Conservation (phyloP, 768 basidiomycete genomes). For the Pleurotus tuoliensis region DNA sequence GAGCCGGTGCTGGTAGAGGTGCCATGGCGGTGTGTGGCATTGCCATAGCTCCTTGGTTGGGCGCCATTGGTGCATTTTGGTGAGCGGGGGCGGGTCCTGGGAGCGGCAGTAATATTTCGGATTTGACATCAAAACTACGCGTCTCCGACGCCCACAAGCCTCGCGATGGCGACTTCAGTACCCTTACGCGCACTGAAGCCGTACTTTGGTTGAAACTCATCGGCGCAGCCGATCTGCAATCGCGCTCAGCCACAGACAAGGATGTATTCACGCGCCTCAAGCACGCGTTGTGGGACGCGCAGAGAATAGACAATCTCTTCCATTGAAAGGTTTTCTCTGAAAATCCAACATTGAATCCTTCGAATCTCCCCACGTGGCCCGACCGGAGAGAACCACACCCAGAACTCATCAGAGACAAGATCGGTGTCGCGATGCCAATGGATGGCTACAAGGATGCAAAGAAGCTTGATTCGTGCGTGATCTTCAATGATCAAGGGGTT, state of each 20-base stretch:
- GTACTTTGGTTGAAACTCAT: constrained; percentile 12
- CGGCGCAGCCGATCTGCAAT: constrained; percentile 9
- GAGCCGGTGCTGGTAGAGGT: too few species aligned
- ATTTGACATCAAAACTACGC: constrained; percentile 9
- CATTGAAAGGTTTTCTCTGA: constrained; percentile 9
- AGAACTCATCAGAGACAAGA: constrained; percentile 1
- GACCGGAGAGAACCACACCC: constrained; percentile 8
- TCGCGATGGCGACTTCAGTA: constrained; percentile 15
- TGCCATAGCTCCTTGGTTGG: too few species aligned
- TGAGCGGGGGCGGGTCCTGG: too few species aligned
- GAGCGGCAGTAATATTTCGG: too few species aligned
- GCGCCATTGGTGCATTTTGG: too few species aligned
- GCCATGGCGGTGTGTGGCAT: too few species aligned
- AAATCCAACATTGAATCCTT: constrained; percentile 9
- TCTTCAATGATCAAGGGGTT: too few species aligned
- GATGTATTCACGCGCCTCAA: constrained; percentile 12
- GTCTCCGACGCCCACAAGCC: constrained; percentile 11
- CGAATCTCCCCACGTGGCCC: neutral
- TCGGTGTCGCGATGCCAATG: constrained; percentile 1
- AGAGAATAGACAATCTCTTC: constrained; percentile 17
- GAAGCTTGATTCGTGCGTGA: constrained; percentile 8
- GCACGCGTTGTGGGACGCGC: constrained; percentile 14
- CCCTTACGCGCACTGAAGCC: constrained; percentile 12
- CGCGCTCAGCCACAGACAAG: neutral
- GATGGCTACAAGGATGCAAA: constrained; percentile 8